Evolutionary conservation across 768 basidiomycete genomes (phyloP), one percentile per base, ranked within the genome.

Genomic region (Mycena maculata): DNA sequence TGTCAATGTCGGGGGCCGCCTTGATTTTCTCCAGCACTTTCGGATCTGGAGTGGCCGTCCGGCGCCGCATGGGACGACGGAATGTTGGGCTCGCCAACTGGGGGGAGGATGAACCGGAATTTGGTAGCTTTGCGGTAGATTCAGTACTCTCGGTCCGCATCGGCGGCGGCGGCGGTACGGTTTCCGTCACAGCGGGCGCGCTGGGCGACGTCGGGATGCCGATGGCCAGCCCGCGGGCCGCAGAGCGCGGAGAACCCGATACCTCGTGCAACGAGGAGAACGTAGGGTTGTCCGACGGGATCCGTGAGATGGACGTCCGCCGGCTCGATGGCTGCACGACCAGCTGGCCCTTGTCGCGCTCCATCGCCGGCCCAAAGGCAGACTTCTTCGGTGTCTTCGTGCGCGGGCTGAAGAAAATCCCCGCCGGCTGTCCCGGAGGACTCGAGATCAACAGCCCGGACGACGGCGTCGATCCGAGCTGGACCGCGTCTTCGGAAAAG

Each of bases 371-470:
- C 47, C 80, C 82, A 52, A 73, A 16, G 80, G 79, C 22, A 76
- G 70, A 42, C 76, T 79, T 56, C 77, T 72, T 11, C 74, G 76
- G 15, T 15, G 69, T 83, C 76, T 80, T 87, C 69, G 68, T 80
- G 31, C 86, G 84, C 2, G 96, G 97, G 68, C 96, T 92, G 79
- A 99, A 99, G 81, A 96, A 94, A 63, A 99, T 96, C 13, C 96
- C 97, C n/a, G 94, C 87, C 3, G 95, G 93, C 71, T 95, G 90
- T 0, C 97, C 97, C 76, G 97, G 95, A 2, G 95, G 94, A 73
- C 91, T 94, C 71, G 96, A 93, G 39, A 99, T 92, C 55, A 98
- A 86, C 9, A 97, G 85, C 0, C 96, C 96, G 13, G 94, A 93
- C 7, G 92, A 91, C 5, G 92, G 90, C 0, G 93, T 90, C 4